phyloP scores from a whole-genome alignment of 192 early-diverging fungal species.

The Ramicandelaber brevisporus region DNA sequence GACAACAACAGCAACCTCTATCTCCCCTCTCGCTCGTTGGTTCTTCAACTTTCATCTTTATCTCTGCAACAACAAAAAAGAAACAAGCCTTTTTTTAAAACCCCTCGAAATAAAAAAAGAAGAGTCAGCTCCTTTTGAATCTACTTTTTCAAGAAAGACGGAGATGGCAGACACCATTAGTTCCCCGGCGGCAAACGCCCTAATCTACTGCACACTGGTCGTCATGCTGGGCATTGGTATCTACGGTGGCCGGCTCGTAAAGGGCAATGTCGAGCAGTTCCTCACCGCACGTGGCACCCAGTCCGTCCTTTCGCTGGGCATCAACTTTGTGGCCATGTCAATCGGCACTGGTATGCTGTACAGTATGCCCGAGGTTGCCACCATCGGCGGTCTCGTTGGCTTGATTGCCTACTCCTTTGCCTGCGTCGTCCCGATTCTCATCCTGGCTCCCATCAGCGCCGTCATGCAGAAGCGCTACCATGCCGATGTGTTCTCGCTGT shows the following conservation, averaged over 20 bases:
- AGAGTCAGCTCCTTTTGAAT: too few relatives aligned
- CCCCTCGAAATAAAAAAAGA: too few relatives aligned
- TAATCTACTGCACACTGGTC: slow-evolving; percentile 23
- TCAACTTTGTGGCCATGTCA: slow-evolving; percentile 24
- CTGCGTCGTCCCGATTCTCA: slow-evolving; percentile 25
- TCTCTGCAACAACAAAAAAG: too few relatives aligned
- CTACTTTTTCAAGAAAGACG: too few relatives aligned
- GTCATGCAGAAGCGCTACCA: slow-evolving; percentile 24
- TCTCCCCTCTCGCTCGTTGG: too few relatives aligned
- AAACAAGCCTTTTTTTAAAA: too few relatives aligned
- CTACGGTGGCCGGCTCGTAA: slow-evolving; percentile 18
- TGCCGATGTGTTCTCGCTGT: slow-evolving; percentile 33
- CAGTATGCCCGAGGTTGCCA: slow-evolving; percentile 31
- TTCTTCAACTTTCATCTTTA: too few relatives aligned
- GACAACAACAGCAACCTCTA: too few relatives aligned
- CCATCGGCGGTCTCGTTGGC: slow-evolving; percentile 34
- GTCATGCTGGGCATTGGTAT: slow-evolving; percentile 23
- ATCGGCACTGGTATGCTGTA: slow-evolving; percentile 36
- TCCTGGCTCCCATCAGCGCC: slow-evolving; percentile 29
- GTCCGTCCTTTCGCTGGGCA: slow-evolving; percentile 13
- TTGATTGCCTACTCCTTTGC: slow-evolving; percentile 36
- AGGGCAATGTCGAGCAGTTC: slow-evolving; percentile 19
- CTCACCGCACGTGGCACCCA: slow-evolving; percentile 25
- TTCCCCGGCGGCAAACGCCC: slow-evolving; percentile 20
- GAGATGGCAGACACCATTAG: too few relatives aligned